These are phyloP conservation scores for Triticum urartu DNA, from an alignment of 176 grass and related monocot genomes.

Conservation along the genomic window DNA sequence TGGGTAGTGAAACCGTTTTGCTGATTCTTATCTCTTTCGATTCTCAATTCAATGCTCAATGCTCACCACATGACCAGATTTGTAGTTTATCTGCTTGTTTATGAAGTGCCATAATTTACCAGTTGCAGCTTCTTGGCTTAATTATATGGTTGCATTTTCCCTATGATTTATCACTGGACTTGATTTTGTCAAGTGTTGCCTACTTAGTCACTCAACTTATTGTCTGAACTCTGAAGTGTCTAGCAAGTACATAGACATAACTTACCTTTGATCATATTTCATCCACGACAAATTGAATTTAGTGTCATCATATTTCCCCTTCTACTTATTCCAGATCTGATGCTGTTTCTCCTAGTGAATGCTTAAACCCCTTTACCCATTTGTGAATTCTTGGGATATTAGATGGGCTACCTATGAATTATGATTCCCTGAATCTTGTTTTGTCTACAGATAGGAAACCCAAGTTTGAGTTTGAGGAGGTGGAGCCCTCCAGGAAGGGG, in stretches of 20 bases:
- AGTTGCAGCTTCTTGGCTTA: not conserved
- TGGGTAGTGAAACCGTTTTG: constrained; percentile 13
- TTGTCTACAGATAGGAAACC: constrained; percentile 66
- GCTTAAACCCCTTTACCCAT: constrained; percentile 15
- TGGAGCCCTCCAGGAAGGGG: constrained; percentile 67
- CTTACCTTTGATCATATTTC: not conserved
- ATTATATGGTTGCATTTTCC: not conserved
- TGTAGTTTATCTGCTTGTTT: not conserved
- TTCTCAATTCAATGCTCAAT: not conserved
- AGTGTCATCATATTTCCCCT: not conserved
- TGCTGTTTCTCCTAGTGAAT: constrained; percentile 27
- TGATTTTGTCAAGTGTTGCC: not conserved
- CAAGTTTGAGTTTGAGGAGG: constrained; percentile 72
- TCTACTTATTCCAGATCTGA: constrained; percentile 32
- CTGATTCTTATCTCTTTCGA: not conserved
- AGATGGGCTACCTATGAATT: constrained; percentile 59
- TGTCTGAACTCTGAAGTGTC: not conserved
- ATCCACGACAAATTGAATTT: constrained; percentile 8
- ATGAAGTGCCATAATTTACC: not conserved
- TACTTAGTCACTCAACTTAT: not conserved
- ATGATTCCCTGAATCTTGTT: constrained; percentile 70
- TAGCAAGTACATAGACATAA: not conserved
- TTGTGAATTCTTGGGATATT: constrained; percentile 21
- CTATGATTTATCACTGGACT: not conserved
- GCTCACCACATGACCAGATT: not conserved